These are phyloP conservation scores for Rhizomucor miehei DNA, from an alignment of 371 early-diverging fungal genomes.

Conservation along the genomic window DNA sequence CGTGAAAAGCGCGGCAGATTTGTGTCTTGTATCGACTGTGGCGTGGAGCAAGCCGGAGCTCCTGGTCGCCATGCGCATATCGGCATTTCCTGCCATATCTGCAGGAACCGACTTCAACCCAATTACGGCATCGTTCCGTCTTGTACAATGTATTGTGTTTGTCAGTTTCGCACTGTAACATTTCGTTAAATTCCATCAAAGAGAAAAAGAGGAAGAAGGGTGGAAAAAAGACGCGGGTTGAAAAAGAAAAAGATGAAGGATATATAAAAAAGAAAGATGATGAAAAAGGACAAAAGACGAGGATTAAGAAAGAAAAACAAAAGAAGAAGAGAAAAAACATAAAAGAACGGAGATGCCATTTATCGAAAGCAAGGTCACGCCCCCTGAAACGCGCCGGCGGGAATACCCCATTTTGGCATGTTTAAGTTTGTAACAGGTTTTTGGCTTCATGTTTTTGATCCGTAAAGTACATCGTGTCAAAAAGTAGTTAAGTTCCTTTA, in stretches of 20 bases:
- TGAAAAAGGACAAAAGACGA: slow-evolving; percentile 10
- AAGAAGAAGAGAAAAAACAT: slow-evolving; percentile 9
- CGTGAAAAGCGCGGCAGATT: slow-evolving; percentile 86
- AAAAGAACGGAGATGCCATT: slow-evolving; percentile 3
- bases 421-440: neutral
- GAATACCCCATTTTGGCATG: neutral
- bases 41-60: slow-evolving; percentile 79
- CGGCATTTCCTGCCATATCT: slow-evolving; percentile 93
- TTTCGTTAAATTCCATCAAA: neutral
- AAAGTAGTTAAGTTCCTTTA: neutral
- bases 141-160: slow-evolving; percentile 84
- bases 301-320: slow-evolving; percentile 9
- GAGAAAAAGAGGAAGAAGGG: neutral
- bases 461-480: neutral
- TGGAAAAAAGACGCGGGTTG: neutral
- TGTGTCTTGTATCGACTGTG: slow-evolving; percentile 96
- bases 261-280: neutral
- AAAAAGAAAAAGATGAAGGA: neutral
- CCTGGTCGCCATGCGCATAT: slow-evolving; percentile 89
- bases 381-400: neutral
- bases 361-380: slow-evolving; percentile 1
- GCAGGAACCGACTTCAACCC: slow-evolving; percentile 85
- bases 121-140: slow-evolving; percentile 94
- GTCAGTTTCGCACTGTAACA: slow-evolving; percentile 2
- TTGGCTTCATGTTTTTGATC: neutral